Evolutionary conservation across 2,329 filamentous ascomycete species (phyloP).

Genomic region (Thielaviopsis ethacetica): DNA sequence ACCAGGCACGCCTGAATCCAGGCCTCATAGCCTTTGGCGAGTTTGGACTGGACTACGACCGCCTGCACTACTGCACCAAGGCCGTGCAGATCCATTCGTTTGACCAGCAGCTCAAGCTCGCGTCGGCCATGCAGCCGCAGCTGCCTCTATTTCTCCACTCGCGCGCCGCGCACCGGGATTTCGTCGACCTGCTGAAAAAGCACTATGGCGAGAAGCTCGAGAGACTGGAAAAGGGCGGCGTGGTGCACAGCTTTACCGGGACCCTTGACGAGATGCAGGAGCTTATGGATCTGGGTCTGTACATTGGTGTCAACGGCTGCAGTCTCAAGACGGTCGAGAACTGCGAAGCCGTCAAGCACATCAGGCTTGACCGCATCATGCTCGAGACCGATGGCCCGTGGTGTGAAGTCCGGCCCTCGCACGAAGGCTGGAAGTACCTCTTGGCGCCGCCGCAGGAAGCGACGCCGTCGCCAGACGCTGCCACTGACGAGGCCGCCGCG

Average conservation of each 20-base stretch:
- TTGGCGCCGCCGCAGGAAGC: conserved; percentile 19
- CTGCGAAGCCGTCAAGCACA: conserved; percentile 62
- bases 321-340: conserved; percentile 92
- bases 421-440: conserved; percentile 64
- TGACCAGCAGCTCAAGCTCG: conserved; percentile 63
- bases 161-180: conserved; percentile 72
- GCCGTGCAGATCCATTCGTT: conserved; percentile 76
- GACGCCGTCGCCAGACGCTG: neutral
- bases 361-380: conserved; percentile 68
- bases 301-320: conserved; percentile 93
- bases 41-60: conserved; percentile 91
- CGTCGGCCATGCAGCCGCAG: conserved; percentile 49
- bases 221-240: conserved; percentile 53
- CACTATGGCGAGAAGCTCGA: conserved; percentile 43
- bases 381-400: conserved; percentile 96
- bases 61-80: conserved; percentile 65
- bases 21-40: conserved; percentile 74
- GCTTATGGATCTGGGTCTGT: conserved; percentile 63
- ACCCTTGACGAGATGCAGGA: conserved; percentile 69
- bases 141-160: conserved; percentile 87
- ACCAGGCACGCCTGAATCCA: conserved; percentile 34
- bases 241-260: conserved; percentile 93
- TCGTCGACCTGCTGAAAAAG: conserved; percentile 51
- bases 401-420: conserved; percentile 84
- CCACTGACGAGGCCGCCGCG: neutral